phyloP scores from a whole-genome alignment of 2,329 filamentous ascomycete genomes.

The Aspergillus spinulosporus region DNA sequence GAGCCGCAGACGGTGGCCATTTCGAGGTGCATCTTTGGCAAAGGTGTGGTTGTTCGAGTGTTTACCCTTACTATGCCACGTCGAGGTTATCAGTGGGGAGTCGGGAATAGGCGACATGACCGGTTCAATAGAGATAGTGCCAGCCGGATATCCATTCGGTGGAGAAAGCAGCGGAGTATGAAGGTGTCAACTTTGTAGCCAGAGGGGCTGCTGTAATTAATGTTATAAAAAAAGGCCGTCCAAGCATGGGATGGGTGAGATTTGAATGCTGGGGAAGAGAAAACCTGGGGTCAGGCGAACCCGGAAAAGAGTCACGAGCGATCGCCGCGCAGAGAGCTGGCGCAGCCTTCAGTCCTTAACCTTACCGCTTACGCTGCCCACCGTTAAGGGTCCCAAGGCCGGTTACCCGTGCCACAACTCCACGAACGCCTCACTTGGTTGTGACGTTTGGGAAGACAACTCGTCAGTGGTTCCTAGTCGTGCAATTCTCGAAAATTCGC shows the following conservation, averaged over 20 bases:
- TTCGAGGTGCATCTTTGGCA: constrained; percentile 2
- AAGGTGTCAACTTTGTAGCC: background rate
- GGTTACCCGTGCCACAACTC: background rate
- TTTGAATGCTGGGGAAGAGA: constrained; percentile 1
- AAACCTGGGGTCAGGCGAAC: constrained; percentile 8
- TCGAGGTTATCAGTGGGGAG: constrained; percentile 30
- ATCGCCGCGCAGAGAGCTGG: background rate
- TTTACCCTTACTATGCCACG: constrained; percentile 30
- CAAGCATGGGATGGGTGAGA: background rate
- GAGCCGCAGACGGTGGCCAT: constrained; percentile 22
- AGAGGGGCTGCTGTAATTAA: background rate
- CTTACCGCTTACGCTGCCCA: background rate
- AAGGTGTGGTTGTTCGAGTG: constrained; percentile 11
- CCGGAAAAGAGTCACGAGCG: constrained; percentile 2
- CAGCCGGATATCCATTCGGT: constrained; percentile 28
- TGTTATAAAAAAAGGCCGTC: background rate
- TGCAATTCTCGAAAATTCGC: background rate
- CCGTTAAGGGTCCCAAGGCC: background rate
- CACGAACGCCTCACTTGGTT: background rate
- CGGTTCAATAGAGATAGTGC: constrained; percentile 19
- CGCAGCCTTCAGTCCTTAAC: background rate
- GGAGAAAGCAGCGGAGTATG: background rate
- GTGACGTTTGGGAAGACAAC: background rate
- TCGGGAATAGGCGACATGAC: constrained; percentile 36
- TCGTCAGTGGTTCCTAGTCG: background rate